Conservation (phyloP, 1,284 basidiomycete genomes). For the Phenoliferia sp. region DNA sequence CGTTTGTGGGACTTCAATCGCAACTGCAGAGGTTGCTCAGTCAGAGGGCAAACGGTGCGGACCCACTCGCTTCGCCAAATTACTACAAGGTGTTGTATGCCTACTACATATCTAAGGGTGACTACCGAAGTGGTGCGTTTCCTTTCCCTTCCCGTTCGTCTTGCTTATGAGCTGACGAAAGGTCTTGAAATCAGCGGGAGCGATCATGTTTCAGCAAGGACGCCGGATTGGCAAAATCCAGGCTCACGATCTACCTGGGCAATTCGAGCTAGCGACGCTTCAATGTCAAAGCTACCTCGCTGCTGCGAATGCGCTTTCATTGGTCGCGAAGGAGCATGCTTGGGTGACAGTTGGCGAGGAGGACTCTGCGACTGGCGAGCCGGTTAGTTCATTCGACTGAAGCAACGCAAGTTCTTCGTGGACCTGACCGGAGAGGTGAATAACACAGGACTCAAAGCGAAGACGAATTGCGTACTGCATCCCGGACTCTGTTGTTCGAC, state of each 20-base stretch:
- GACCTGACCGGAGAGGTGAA: too few relatives aligned
- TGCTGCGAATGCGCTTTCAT: constrained; percentile 80
- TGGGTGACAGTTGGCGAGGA: constrained; percentile 59
- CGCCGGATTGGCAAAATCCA: constrained; percentile 65
- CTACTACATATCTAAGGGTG: constrained; percentile 79
- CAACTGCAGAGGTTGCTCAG: constrained; percentile 85
- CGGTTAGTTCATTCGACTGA: not conserved
- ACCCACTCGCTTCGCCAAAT: constrained; percentile 76
- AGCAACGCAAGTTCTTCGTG: too few relatives aligned
- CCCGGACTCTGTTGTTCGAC: constrained; percentile 64
- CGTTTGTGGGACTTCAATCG: constrained; percentile 77
- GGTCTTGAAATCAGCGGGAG: constrained; percentile 57
- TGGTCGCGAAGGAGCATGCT: constrained; percentile 73
- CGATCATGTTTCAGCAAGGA: constrained; percentile 91
- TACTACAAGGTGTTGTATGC: constrained; percentile 94
- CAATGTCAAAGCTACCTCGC: constrained; percentile 77
- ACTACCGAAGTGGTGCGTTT: constrained; percentile 75
- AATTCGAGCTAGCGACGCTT: constrained; percentile 56
- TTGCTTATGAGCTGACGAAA: constrained; percentile 6
- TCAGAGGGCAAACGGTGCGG: constrained; percentile 91
- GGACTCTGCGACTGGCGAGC: not conserved
- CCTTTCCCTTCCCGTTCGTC: not conserved
- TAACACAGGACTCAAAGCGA: constrained; percentile 55
- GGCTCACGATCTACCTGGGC: constrained; percentile 33
- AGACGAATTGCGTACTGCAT: constrained; percentile 68